phyloP scores from a whole-genome alignment of 306 rosid species.

The Chamaecrista fasciculata region DNA sequence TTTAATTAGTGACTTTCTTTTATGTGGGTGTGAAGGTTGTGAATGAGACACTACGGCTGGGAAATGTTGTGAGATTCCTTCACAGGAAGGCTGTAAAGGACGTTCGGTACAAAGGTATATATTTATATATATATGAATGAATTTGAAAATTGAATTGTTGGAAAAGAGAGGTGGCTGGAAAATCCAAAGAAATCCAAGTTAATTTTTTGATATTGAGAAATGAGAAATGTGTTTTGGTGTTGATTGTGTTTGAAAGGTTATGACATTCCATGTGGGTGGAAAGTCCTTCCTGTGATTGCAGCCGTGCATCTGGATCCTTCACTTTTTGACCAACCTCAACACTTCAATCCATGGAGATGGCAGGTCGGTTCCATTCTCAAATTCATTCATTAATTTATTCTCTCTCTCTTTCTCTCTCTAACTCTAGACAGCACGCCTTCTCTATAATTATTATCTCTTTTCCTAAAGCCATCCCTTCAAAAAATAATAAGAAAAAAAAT shows the following conservation, averaged over 20 bases:
- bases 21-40: conserved; percentile 57
- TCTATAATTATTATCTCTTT: conserved; percentile 32
- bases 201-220: conserved; percentile 4
- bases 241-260: conserved; percentile 60
- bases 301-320: conserved; percentile 95
- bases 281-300: conserved; percentile 98
- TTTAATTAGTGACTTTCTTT: neutral
- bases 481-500: neutral
- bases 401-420: conserved; percentile 9
- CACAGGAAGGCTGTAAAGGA: conserved; percentile 92
- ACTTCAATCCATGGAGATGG: conserved; percentile 99
- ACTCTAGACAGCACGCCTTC: conserved; percentile 37
- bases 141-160: no score
- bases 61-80: conserved; percentile 88
- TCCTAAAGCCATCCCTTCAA: conserved; percentile 20
- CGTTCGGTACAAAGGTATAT: conserved; percentile 76
- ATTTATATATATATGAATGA: no score
- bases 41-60: conserved; percentile 83
- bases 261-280: conserved; percentile 99
- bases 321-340: conserved; percentile 96
- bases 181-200: neutral
- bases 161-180: no score
- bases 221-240: no score
- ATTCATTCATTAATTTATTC: no score
- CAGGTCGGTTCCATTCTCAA: conserved; percentile 63